Evolutionary conservation across 73 alveolate species (phyloP), one percentile per base, ranked within the genome.

Genomic region (Diophrys appendiculata): DNA sequence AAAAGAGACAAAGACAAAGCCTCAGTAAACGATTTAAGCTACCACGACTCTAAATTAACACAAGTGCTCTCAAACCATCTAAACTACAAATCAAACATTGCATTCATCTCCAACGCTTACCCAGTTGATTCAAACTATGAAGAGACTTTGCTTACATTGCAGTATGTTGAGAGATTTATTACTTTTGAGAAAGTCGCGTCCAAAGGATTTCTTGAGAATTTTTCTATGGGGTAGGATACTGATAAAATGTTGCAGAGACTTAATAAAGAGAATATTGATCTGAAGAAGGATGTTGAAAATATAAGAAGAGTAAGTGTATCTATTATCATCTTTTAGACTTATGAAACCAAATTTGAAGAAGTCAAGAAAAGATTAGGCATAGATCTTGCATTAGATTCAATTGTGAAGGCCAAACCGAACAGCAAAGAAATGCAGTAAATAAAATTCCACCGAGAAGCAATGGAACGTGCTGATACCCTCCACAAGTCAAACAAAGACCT

Each of bases 91-190:
- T 32, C 73, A 13, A 76, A 25, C 18, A 23, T 73, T 27, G n/a
- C 78, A 0, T 52, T 73, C 24, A n/a, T 81, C 33, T 69, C 52
- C 8, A 33, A 52, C 32, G 22, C 75, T 29, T 55, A 68, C 72
- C 84, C 90, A 5, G 43, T 29, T 3, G 80, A 76, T 31, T 28
- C 52, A 13, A 27, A 29, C 65, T 69, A n/a, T 34, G 77, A 81
- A 29, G 90, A 81, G 30, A 43, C 90, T 29, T 24, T 81, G 0
- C 81, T 18, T 11, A 28, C 90, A 1, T 54, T 81, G n/a, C 32
- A 33, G 28, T 81, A 72, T 55, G 64, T 60, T 5, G 80, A 81
- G 18, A 75, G 70, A 52, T 70, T 32, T 18, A 43, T 43, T 43
- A 43, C 60, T 18, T 43, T 43, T 43, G 35, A 14, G 26, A n/a